Conservation (phyloP, 768 basidiomycete species). For the Lactifluus subvellereus region DNA sequence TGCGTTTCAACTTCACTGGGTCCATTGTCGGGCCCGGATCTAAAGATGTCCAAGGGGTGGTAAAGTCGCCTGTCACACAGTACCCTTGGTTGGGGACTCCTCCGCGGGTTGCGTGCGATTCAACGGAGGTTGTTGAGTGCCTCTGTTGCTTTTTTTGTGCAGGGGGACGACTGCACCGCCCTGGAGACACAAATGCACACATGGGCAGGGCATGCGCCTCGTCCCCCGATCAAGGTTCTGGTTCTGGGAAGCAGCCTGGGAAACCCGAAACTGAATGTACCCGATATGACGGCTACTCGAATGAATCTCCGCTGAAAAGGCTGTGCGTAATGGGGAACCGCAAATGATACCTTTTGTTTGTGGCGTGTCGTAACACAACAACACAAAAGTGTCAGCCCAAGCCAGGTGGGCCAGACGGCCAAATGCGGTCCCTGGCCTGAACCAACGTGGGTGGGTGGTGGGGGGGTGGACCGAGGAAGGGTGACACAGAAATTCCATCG, state of each 20-base stretch:
- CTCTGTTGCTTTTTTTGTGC: constrained; percentile 16
- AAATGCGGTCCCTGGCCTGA: constrained; percentile 10
- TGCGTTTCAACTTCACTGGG: constrained; percentile 6
- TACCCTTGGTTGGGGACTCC: constrained; percentile 1
- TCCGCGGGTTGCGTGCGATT: constrained; percentile 16
- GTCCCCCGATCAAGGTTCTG: constrained; percentile 22
- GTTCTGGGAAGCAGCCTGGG: constrained; percentile 21
- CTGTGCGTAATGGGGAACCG: constrained; percentile 19
- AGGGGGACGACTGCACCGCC: constrained; percentile 13
- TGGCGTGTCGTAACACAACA: constrained; percentile 11
- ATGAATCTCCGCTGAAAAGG: constrained; percentile 16
- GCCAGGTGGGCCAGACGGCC: neutral
- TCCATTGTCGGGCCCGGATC: constrained; percentile 6
- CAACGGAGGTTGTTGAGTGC: constrained; percentile 4
- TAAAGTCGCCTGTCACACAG: neutral
- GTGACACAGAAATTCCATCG: neutral
- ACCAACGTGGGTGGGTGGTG: neutral
- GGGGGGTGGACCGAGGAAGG: neutral
- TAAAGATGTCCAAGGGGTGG: constrained; percentile 4
- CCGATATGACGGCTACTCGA: constrained; percentile 16
- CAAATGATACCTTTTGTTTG: constrained; percentile 17
- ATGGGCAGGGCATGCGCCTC: neutral
- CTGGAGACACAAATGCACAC: constrained; percentile 12
- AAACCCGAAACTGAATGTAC: constrained; percentile 7
- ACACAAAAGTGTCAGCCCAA: neutral